These are phyloP conservation scores for Corchorus olitorius DNA, from an alignment of 345 rosid genomes.

Conservation along the genomic window DNA sequence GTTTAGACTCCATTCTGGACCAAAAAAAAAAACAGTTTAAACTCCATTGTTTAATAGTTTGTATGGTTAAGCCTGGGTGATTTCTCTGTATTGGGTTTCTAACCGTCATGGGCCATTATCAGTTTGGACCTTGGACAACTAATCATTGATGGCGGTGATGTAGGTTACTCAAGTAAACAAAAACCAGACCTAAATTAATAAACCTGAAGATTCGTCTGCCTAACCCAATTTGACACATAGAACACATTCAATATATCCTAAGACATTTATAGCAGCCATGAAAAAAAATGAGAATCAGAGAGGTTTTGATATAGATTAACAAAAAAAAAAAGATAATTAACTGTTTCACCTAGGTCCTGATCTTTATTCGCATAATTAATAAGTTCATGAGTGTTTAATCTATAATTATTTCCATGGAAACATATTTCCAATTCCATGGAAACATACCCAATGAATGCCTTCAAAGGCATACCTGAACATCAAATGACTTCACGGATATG, in stretches of 20 bases:
- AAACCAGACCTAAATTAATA: too few relatives aligned
- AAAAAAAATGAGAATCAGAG: background rate
- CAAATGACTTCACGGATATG: background rate
- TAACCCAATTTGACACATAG: background rate
- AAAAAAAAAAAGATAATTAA: background rate
- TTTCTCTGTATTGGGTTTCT: too few relatives aligned
- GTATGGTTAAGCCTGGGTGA: too few relatives aligned
- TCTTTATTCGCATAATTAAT: background rate
- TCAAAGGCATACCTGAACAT: slow-evolving; percentile 5
- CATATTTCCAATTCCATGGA: too few relatives aligned
- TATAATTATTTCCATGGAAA: too few relatives aligned
- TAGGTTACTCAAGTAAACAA: too few relatives aligned
- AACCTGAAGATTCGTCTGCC: background rate
- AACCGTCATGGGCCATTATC: too few relatives aligned
- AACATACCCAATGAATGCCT: background rate
- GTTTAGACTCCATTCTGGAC: too few relatives aligned
- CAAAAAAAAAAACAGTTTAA: too few relatives aligned
- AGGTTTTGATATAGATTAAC: background rate
- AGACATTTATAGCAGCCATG: background rate
- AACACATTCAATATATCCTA: background rate
- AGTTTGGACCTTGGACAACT: too few relatives aligned
- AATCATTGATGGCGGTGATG: too few relatives aligned
- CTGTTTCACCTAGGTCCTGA: background rate
- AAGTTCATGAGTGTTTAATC: background rate
- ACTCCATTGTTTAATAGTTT: too few relatives aligned